Conservation (phyloP, 257 asterid genomes). For the Solanum ahanhuiri region DNA sequence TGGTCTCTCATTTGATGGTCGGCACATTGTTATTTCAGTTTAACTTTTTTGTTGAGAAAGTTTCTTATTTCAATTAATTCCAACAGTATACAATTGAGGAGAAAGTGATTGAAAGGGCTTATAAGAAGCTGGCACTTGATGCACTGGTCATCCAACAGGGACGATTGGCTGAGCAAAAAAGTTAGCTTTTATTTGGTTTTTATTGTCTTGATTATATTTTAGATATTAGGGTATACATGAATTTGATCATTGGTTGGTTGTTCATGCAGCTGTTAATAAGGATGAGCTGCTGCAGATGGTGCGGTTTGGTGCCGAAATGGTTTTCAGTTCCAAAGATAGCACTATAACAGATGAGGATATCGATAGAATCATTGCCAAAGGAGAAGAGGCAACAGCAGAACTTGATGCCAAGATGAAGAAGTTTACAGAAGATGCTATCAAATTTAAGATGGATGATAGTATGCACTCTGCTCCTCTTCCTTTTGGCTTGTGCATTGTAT, state of each 20-base stretch:
- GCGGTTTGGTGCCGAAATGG: conserved; percentile 99
- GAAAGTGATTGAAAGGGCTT: conserved; percentile 98
- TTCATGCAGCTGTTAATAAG: conserved; percentile 81
- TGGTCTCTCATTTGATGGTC: not conserved
- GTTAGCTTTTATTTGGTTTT: conserved; percentile 36
- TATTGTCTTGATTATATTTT: not conserved
- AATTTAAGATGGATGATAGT: conserved; percentile 98
- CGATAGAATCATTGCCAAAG: conserved; percentile 96
- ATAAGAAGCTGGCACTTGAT: conserved; percentile 99
- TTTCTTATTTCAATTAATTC: conserved; percentile 5
- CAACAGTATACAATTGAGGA: conserved; percentile 95
- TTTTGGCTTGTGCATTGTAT: not conserved
- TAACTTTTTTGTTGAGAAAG: not conserved
- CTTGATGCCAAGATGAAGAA: conserved; percentile 99
- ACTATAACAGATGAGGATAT: conserved; percentile 98
- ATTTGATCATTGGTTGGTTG: not conserved
- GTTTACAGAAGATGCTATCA: conserved; percentile 98
- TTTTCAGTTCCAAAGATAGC: conserved; percentile 98
- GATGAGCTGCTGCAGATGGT: conserved; percentile 98
- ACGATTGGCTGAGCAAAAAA: conserved; percentile 88
- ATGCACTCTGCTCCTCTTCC: conserved; percentile 20
- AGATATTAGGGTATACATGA: not conserved
- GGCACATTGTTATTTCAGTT: conserved; percentile 1
- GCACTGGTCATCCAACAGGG: conserved; percentile 99
- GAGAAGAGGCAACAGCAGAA: conserved; percentile 99